These are phyloP conservation scores for Rhododendron molle DNA, from an alignment of 148 eudicot species.

Conservation along the genomic window DNA sequence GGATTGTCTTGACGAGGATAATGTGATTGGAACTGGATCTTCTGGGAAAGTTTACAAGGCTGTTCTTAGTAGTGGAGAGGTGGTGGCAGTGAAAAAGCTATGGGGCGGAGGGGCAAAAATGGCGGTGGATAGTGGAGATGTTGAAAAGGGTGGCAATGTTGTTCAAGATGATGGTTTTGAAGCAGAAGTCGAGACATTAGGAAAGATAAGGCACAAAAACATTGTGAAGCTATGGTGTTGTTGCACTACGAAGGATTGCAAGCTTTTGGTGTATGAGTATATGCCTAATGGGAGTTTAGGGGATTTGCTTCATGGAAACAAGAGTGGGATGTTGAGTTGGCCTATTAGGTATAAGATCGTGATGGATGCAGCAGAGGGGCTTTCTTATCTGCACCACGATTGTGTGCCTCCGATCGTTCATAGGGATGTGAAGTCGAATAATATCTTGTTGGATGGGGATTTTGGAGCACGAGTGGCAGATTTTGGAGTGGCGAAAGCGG, in stretches of 20 bases:
- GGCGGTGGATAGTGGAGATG: slow-evolving; percentile 28
- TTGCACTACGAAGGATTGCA: slow-evolving; percentile 62
- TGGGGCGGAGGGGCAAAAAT: slow-evolving; percentile 45
- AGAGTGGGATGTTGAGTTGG: slow-evolving; percentile 81
- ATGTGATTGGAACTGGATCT: slow-evolving; percentile 79
- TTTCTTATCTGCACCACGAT: slow-evolving; percentile 91
- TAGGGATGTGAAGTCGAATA: slow-evolving; percentile 82
- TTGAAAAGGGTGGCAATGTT: slow-evolving; percentile 39
- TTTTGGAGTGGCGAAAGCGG: slow-evolving; percentile 87
- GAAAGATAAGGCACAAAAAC: slow-evolving; percentile 90
- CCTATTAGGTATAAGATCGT: slow-evolving; percentile 69
- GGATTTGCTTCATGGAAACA: slow-evolving; percentile 74
- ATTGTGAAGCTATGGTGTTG: slow-evolving; percentile 95
- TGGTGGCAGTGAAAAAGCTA: slow-evolving; percentile 78
- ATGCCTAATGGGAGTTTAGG: slow-evolving; percentile 97
- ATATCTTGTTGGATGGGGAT: slow-evolving; percentile 71
- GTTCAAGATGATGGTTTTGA: slow-evolving; percentile 57
- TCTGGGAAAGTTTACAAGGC: slow-evolving; percentile 95
- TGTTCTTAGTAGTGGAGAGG: slow-evolving; percentile 68
- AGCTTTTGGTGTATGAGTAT: slow-evolving; percentile 82
- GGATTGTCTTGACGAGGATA: slow-evolving; percentile 76
- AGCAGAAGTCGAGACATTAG: slow-evolving; percentile 87
- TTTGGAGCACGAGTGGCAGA: slow-evolving; percentile 90
- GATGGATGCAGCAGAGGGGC: slow-evolving; percentile 85
- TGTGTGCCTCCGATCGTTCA: slow-evolving; percentile 91